A percentile compares a stretch with the other conserved stretches of the same genome.
phyloP scores from a whole-genome alignment of 257 asterid species.

The Salvia hispanica region DNA sequence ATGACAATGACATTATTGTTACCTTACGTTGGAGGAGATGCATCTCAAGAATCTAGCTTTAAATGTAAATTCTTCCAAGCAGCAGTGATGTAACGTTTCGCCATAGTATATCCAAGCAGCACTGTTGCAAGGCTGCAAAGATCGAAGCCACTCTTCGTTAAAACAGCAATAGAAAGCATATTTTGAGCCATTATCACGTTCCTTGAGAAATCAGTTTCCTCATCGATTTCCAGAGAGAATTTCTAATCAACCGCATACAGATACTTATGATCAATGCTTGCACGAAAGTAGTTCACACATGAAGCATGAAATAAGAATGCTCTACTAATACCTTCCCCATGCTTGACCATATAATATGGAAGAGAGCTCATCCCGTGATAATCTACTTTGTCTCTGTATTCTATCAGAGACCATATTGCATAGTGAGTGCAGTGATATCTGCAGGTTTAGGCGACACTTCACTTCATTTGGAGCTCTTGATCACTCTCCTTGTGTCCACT shows the following conservation, averaged over 20 bases:
- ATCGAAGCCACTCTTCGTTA: constrained; percentile 9
- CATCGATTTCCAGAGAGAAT: constrained; percentile 74
- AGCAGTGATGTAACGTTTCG: constrained; percentile 66
- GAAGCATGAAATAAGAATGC: background rate
- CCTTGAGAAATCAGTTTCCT: constrained; percentile 44
- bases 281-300: background rate
- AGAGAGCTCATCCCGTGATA: too few relatives aligned
- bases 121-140: constrained; percentile 63
- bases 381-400: too few relatives aligned
- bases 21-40: too few relatives aligned
- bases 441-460: too few relatives aligned
- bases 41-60: too few relatives aligned
- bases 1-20: too few relatives aligned
- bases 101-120: constrained; percentile 83
- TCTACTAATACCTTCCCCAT: background rate
- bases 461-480: background rate
- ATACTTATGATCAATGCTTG: constrained; percentile 30
- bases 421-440: too few relatives aligned
- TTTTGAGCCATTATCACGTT: background rate
- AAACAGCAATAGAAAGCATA: background rate
- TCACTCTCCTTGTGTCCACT: background rate
- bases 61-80: constrained; percentile 29
- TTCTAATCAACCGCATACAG: constrained; percentile 51
- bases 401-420: too few relatives aligned
- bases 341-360: background rate